Conservation (phyloP, 2,329 filamentous ascomycete species). For the Colletotrichum falcatum region DNA sequence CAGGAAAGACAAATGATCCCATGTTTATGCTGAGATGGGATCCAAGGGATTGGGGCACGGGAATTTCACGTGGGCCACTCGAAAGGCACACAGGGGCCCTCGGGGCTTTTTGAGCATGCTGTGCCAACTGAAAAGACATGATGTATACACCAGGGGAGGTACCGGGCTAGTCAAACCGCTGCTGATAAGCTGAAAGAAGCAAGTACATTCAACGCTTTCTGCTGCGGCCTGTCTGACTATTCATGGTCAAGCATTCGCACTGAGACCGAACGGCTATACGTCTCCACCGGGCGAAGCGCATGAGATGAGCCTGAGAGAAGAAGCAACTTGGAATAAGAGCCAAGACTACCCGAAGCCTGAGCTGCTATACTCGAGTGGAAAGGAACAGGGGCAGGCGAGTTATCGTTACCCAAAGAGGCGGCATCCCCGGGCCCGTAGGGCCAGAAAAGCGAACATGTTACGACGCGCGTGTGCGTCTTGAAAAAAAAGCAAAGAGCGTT, state of each 20-base stretch:
- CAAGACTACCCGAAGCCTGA: neutral
- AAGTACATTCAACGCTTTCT: neutral
- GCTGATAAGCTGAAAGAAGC: neutral
- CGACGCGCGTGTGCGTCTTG: neutral
- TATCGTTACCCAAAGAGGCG: neutral
- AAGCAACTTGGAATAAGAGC: conserved; percentile 21
- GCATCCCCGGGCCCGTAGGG: neutral
- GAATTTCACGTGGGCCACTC: neutral
- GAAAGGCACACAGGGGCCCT: neutral
- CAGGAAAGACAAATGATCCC: neutral
- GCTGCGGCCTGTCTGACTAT: neutral
- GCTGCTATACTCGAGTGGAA: neutral
- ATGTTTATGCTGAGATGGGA: neutral
- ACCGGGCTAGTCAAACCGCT: neutral
- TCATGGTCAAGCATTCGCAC: neutral
- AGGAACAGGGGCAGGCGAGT: conserved; percentile 5
- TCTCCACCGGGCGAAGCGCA: neutral
- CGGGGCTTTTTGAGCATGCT: neutral
- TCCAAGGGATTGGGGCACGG: neutral
- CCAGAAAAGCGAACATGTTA: neutral
- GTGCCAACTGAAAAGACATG: neutral
- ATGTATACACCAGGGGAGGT: neutral
- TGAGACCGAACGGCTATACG: neutral
- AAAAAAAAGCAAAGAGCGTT: conserved; percentile 23
- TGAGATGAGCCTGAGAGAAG: neutral